These are phyloP conservation scores for Backusella psychrophila DNA, from an alignment of 192 early-diverging fungal species.

Conservation along the genomic window DNA sequence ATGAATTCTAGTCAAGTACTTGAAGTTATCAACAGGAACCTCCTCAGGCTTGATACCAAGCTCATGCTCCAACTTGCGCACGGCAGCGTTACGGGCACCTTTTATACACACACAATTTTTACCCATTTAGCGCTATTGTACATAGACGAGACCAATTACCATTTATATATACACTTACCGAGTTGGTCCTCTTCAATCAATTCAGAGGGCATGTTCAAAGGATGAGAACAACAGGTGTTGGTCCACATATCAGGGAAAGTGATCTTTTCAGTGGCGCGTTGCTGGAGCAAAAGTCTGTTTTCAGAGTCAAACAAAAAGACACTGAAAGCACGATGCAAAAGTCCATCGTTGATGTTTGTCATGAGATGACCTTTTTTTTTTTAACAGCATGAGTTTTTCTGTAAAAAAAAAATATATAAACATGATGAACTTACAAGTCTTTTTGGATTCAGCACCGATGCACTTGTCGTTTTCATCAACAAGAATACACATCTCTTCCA, in stretches of 20 bases:
- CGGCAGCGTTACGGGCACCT: slow-evolving; percentile 86
- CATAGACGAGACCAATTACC: neutral
- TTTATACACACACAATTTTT: neutral
- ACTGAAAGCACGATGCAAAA: slow-evolving; percentile 95
- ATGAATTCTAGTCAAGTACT: slow-evolving; percentile 94
- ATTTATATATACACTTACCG: slow-evolving; percentile 34
- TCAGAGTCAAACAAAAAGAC: slow-evolving; percentile 93
- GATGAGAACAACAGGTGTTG: slow-evolving; percentile 99
- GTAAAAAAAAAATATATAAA: neutral
- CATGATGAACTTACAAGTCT: slow-evolving; percentile 70
- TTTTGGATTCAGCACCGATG: slow-evolving; percentile 87
- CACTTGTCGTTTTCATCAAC: slow-evolving; percentile 83
- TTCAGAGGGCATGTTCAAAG: slow-evolving; percentile 77
- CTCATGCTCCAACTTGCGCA: slow-evolving; percentile 94
- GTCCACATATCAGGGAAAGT: slow-evolving; percentile 97
- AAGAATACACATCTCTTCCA: slow-evolving; percentile 98
- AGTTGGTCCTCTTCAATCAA: slow-evolving; percentile 76
- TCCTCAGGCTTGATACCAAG: slow-evolving; percentile 81
- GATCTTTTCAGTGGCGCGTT: slow-evolving; percentile 95
- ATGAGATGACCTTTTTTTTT: slow-evolving; percentile 81
- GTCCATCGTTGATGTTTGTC: slow-evolving; percentile 80
- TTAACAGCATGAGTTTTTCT: neutral
- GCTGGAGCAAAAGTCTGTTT: slow-evolving; percentile 88
- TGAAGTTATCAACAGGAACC: slow-evolving; percentile 80
- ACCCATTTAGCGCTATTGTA: neutral